phyloP scores from a whole-genome alignment of 116 monocot species.

The Papilionanthe hybrid region DNA sequence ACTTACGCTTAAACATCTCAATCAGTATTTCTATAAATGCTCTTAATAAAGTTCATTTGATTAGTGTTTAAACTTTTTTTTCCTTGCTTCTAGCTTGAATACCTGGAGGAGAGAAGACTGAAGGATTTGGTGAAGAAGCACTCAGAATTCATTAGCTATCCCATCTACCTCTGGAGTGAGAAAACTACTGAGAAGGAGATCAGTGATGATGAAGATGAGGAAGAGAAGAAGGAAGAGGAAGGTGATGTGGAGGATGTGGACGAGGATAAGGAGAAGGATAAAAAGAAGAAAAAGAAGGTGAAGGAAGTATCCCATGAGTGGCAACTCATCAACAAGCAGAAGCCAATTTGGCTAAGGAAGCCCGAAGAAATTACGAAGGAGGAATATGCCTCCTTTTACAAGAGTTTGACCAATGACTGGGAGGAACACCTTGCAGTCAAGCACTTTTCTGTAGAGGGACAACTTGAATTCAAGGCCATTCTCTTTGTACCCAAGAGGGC shows the following conservation, averaged over 20 bases:
- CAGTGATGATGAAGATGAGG: constrained; percentile 28
- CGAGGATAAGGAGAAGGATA: constrained; percentile 19
- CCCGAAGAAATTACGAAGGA: constrained; percentile 30
- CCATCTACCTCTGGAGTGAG: constrained; percentile 26
- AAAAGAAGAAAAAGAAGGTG: constrained; percentile 31
- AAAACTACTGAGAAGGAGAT: constrained; percentile 28
- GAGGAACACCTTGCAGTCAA: constrained; percentile 31
- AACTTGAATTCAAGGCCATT: constrained; percentile 28
- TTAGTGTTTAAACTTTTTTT: neutral
- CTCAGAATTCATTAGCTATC: constrained; percentile 31
- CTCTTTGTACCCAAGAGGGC: constrained; percentile 20
- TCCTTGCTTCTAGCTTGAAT: constrained; percentile 12
- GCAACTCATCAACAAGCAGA: constrained; percentile 28
- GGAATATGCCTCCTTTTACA: constrained; percentile 31
- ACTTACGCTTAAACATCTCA: too few species aligned
- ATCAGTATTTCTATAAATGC: too few species aligned
- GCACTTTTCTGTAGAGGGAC: constrained; percentile 27
- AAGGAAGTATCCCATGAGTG: constrained; percentile 27
- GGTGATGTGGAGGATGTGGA: constrained; percentile 23
- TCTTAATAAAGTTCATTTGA: too few species aligned
- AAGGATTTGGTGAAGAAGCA: constrained; percentile 34
- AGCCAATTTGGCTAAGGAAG: constrained; percentile 30
- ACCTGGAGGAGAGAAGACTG: constrained; percentile 27
- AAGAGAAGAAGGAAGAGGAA: constrained; percentile 17
- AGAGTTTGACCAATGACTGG: constrained; percentile 32